These are phyloP conservation scores for Diaporthe citrichinensis DNA, from an alignment of 2,329 filamentous ascomycete species.

Conservation along the genomic window DNA sequence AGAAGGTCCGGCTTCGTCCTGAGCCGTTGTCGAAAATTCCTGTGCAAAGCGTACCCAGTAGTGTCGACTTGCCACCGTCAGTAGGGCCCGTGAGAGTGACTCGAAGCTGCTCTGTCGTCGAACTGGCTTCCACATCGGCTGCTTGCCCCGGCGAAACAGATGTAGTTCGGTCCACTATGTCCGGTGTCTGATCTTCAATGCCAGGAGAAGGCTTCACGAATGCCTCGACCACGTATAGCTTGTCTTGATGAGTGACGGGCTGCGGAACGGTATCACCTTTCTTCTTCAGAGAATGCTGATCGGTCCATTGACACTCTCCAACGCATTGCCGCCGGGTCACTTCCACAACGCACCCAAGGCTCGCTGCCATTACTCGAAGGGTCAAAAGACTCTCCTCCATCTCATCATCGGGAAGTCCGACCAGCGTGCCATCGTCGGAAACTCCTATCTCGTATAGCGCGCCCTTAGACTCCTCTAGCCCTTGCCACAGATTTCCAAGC, in stretches of 20 bases:
- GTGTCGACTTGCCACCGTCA: conserved; percentile 90
- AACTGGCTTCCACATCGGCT: conserved; percentile 45
- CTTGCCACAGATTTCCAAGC: conserved; percentile 75
- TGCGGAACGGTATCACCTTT: conserved; percentile 45
- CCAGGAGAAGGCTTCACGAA: conserved; percentile 77
- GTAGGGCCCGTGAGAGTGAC: conserved; percentile 91
- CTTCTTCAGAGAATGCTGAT: conserved; percentile 53
- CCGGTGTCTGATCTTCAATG: conserved; percentile 34
- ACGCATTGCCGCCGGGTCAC: conserved; percentile 87
- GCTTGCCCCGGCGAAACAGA: conserved; percentile 44
- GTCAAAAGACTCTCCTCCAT: conserved; percentile 92
- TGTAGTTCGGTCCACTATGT: conserved; percentile 35
- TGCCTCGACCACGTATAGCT: conserved; percentile 91
- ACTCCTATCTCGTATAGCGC: conserved; percentile 98
- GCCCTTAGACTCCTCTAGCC: conserved; percentile 92
- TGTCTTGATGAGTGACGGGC: conserved; percentile 57
- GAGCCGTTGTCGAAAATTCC: conserved; percentile 92
- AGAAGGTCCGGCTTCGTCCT: conserved; percentile 88
- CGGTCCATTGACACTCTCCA: conserved; percentile 84
- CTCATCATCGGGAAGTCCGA: conserved; percentile 91
- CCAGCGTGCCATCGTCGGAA: conserved; percentile 91
- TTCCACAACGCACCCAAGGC: conserved; percentile 87
- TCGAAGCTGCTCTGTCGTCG: conserved; percentile 81
- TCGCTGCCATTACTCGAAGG: conserved; percentile 90
- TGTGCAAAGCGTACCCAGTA: conserved; percentile 90